Conservation (phyloP, 306 rosid genomes). For the Arachis hypogaea region DNA sequence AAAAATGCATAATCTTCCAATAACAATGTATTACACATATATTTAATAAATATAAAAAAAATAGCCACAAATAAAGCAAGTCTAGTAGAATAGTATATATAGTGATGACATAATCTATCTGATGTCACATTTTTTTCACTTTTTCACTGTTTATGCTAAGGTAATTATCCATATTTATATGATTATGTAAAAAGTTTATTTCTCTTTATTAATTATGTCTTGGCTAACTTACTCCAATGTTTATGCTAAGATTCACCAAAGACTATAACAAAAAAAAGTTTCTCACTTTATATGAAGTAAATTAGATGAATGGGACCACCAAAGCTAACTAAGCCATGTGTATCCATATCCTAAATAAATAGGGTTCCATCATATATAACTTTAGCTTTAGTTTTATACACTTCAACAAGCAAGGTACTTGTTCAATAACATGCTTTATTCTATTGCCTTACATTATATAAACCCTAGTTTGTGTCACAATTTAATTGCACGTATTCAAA, state of each 20-base stretch:
- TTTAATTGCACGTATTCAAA: conserved; percentile 33
- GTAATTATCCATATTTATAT: too few species aligned
- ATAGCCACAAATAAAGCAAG: background rate
- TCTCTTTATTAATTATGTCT: too few species aligned
- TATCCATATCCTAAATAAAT: conserved; percentile 31
- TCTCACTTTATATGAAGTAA: conserved; percentile 5
- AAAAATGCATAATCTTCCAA: too few species aligned
- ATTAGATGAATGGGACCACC: conserved; percentile 25
- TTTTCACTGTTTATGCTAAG: background rate
- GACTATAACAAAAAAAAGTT: background rate
- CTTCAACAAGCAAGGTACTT: conserved; percentile 79
- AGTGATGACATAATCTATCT: conserved; percentile 29
- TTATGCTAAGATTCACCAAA: background rate
- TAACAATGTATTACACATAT: too few species aligned
- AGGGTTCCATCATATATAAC: conserved; percentile 6
- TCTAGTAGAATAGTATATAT: background rate
- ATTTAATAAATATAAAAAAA: too few species aligned
- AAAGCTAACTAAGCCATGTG: background rate
- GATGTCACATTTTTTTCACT: conserved; percentile 12
- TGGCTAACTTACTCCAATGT: background rate
- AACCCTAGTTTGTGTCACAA: conserved; percentile 13
- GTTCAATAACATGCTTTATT: conserved; percentile 64
- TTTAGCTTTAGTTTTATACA: conserved; percentile 65
- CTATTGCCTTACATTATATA: conserved; percentile 55
- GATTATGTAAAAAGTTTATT: too few species aligned